Conservation (phyloP, 805 yeast genomes). For the Teunomyces tritomae region DNA sequence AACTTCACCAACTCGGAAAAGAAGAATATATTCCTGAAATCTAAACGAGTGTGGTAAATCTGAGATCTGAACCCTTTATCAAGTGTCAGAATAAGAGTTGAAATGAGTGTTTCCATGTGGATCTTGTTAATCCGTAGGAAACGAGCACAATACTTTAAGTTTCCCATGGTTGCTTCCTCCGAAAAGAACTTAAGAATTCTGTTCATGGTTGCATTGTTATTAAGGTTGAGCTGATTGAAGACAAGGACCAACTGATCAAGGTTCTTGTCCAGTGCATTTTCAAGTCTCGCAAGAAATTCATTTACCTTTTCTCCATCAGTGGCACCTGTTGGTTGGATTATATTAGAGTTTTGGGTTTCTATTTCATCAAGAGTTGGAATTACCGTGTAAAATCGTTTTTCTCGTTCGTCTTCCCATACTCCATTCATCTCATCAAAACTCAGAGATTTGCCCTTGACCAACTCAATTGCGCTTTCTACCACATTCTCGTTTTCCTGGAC, state of each 20-base stretch:
- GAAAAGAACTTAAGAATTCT: conserved; percentile 57
- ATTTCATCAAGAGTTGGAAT: conserved; percentile 43
- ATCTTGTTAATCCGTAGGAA: conserved; percentile 62
- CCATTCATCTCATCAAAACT: conserved; percentile 25
- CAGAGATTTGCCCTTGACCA: conserved; percentile 18
- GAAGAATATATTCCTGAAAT: conserved; percentile 57
- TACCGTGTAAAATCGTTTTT: conserved; percentile 60
- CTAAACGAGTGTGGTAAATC: conserved; percentile 49
- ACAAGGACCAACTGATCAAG: conserved; percentile 47
- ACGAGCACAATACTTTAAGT: conserved; percentile 54
- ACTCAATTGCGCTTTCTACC: conserved; percentile 16
- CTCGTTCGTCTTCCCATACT: conserved; percentile 66
- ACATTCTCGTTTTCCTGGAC: conserved; percentile 8
- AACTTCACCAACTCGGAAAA: conserved; percentile 78
- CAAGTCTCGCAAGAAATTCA: conserved; percentile 42
- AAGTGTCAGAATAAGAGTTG: conserved; percentile 50
- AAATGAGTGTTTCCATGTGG: conserved; percentile 48
- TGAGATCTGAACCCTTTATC: conserved; percentile 63
- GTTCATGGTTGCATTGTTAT: conserved; percentile 71
- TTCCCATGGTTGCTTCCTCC: conserved; percentile 45
- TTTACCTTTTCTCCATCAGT: conserved; percentile 41
- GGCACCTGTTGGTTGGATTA: background rate
- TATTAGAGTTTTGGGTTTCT: conserved; percentile 16
- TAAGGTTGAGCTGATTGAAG: conserved; percentile 51
- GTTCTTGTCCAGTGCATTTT: conserved; percentile 44